Base-by-base conservation (phyloP, 495 filamentous ascomycete species). In the Neurospora sp. region DNA sequence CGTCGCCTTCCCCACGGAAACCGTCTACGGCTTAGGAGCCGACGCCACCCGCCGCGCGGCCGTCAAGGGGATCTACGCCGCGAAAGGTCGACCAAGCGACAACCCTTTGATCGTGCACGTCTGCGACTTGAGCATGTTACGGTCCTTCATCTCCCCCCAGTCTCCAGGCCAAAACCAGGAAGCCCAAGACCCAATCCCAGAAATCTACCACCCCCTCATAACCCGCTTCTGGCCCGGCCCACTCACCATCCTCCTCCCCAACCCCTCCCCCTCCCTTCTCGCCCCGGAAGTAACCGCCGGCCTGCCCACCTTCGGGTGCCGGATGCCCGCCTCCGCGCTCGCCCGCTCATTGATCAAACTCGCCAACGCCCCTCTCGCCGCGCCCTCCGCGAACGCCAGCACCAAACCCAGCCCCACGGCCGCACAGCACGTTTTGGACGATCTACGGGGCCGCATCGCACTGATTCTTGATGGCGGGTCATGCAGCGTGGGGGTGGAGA, bases 1-100 rank as follows among this genome's bases (percentile, higher is more conserved):
- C 20, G 93, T 99, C 54, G 96, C 93, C 10, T 99, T 99, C 80
- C 96, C 96, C 6, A 99, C 96, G 0, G 96, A 99, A 83, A 99
- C 96, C 7, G 96, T 99, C 11, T 99, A 99, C 81, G 96, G 96
- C 3, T 87, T 99, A 16, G 96, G 94, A 70, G 96, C 95, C 23
- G 96, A 98, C 84, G 96, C 96, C 7, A 98, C 94, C 39, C 88
- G 92, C 78, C 74, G 72, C 75, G 84, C 82, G 44, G 91, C 95
- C n/a, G 95, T 98, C n/a, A 87, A 87, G 74, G 93, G 93, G 7
- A 99, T 99, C 77, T 99, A 94, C 82, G 84, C 86, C 18, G 94
- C 94, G 9, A 99, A 99, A 82, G 91, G 92, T 70, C 84, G 96
- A 66, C 96, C 96, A 18, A 90, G 90, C 6, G 96, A 99, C 81